phyloP scores from a whole-genome alignment of 1,284 basidiomycete species.

The Neolentinus lepideus region DNA sequence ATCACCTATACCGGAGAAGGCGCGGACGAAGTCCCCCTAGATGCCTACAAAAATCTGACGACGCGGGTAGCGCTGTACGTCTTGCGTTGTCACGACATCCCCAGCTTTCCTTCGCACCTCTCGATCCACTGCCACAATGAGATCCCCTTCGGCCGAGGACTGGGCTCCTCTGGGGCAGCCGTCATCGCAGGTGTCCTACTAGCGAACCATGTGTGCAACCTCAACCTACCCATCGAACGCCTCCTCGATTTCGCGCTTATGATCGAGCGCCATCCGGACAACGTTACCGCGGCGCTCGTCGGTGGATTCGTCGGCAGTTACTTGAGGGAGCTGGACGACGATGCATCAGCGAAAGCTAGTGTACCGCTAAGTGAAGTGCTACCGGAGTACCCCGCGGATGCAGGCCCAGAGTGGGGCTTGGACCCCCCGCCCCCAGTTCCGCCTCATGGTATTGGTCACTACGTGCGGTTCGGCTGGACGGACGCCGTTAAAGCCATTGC shows the following conservation, averaged over 20 bases:
- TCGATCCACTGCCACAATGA: constrained; percentile 82
- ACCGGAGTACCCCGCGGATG: constrained; percentile 93
- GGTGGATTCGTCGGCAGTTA: constrained; percentile 99
- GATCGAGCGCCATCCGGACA: constrained; percentile 99
- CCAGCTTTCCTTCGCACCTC: constrained; percentile 70
- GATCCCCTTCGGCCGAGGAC: constrained; percentile 95
- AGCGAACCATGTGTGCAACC: constrained; percentile 75
- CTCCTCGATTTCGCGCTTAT: constrained; percentile 96
- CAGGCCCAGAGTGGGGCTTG: constrained; percentile 85
- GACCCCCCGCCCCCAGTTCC: constrained; percentile 82
- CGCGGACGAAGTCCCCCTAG: constrained; percentile 84
- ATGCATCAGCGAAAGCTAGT: constrained; percentile 69
- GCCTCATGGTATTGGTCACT: constrained; percentile 91
- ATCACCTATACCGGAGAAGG: constrained; percentile 88
- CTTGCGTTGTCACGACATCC: constrained; percentile 77
- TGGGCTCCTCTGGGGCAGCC: constrained; percentile 96
- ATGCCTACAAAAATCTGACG: constrained; percentile 95
- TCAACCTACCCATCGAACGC: constrained; percentile 65
- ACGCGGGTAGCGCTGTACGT: constrained; percentile 99
- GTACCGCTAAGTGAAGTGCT: constrained; percentile 96
- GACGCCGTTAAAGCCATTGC: constrained; percentile 87
- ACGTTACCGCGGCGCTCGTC: constrained; percentile 95
- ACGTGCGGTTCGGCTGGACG: constrained; percentile 88
- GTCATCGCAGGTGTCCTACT: constrained; percentile 95
- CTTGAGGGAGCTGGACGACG: constrained; percentile 83